Base-by-base conservation (phyloP, 371 early-diverging fungal genomes). In the Circinella umbellata region DNA sequence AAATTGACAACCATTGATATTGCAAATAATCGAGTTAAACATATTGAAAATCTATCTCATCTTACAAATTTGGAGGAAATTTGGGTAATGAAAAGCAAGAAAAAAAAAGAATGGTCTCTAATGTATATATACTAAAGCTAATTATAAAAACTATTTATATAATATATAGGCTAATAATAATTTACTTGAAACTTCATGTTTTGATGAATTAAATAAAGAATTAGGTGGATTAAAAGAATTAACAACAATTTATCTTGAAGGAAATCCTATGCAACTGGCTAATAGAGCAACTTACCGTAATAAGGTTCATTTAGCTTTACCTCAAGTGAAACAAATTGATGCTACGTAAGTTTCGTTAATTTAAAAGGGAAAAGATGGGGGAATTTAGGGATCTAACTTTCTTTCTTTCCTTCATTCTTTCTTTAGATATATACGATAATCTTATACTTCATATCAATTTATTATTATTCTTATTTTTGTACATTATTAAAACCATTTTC, bases 171-270 rank as follows among this genome's bases (percentile, higher is more conserved):
- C 92, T 4, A 93, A 91, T 72, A 84, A 90, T 73, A 98, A 98
- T 80, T 63, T 87, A 70, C 82, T 99, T 57, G 86, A 86, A 36
- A 76, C 70, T 51, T 79, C 76, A 60, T 88, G 89, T 17, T 94
- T 93, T 73, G 89, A 89, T n/a, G 91, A 93, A 68, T 77, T 98
- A 47, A 91, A 95, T 66, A 53, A 69, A 4, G 88, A 94, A 76
- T 84, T 96, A n/a, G 85, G 80, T 15, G 69, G 84, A 7, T 85
- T 93, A 48, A 69, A 77, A 42, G 80, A 88, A 0, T 78, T 96
- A 42, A 77, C 82, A 35, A 98, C 98, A 0, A 93, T 98, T 6
- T 99, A 99, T 78, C 84, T 98, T 34, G 99, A 99, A 81, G 93
- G 95, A 54, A 99, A 98, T 73, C 99, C 98, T 3, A 78, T 95